Base-by-base conservation (phyloP, 75 land plant species). In the Picea sitchensis region DNA sequence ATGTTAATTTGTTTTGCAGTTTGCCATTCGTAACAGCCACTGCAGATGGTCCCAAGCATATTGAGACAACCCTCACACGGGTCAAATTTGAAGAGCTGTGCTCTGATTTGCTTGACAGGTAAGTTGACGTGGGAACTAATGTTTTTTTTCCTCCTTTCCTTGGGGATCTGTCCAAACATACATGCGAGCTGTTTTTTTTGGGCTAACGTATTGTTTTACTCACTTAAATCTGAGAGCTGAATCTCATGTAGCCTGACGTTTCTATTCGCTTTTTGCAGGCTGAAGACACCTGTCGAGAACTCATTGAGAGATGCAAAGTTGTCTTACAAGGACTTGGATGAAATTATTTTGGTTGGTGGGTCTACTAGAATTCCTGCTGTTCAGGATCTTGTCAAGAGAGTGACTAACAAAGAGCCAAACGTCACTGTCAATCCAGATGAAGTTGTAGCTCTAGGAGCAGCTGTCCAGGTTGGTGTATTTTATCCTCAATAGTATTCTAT, bases 391-490 rank as follows among this genome's bases (percentile, higher is more conserved):
- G 91, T 89, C 23, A 59, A 76, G 14, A 36, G 82, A 26, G 82
- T 89, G 36, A 88, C 89, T 59, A 84, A 88, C 15, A 89, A 88
- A 79, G 81, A 78, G 23, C 91, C 91, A 58, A 87, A 88, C 83
- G 89, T 88, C 47, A 85, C 88, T n/a, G 91, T 89, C 12, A 89
- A 89, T 63, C 91, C 91, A 34, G 91, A 89, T 69, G 91, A 89
- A 63, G 80, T 75, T 67, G 91, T 89, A 38, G 91, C 91, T 2
- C 56, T 51, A 51, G 56, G 56, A 12, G 56, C 56, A 51, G 56
- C 56, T 1, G 32, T 76, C 30, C 59, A 89, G 58, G 91, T 88
- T n/a, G 91, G 91, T 18, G 84, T 89, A 56, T 76, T 89, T 32
- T 77, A 85, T 11, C 1, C 20, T 12, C 20, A 76, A 34, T 34